Evolutionary conservation across 2,329 filamentous ascomycete genomes (phyloP).

Genomic region (Septoria linicola): DNA sequence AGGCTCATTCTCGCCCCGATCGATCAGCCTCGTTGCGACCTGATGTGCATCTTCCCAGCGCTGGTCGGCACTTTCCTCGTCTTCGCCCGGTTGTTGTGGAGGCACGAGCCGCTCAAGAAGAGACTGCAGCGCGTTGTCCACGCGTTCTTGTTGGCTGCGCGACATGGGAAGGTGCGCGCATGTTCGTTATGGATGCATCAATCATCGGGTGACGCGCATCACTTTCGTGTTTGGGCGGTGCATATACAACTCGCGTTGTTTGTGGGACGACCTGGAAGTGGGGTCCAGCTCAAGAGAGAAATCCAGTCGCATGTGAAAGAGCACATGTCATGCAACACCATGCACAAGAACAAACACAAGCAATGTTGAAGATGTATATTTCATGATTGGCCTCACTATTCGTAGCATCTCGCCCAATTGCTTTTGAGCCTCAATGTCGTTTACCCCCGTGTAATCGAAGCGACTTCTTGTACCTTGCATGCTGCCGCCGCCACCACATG

Average conservation of each 20-base stretch:
- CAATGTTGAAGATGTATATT: slow-evolving; percentile 1
- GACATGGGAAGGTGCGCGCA: slow-evolving; percentile 13
- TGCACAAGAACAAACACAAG: neutral
- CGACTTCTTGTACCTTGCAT: slow-evolving; percentile 1
- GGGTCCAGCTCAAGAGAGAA: neutral
- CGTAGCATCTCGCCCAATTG: slow-evolving; percentile 9
- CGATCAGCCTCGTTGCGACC: slow-evolving; percentile 50
- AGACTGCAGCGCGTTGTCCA: slow-evolving; percentile 75
- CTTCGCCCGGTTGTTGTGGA: slow-evolving; percentile 59
- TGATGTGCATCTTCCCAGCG: slow-evolving; percentile 64
- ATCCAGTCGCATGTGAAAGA: slow-evolving; percentile 6
- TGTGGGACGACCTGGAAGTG: too few species aligned
- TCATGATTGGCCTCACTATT: slow-evolving; percentile 13
- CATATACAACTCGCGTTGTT: slow-evolving; percentile 11
- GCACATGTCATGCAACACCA: neutral
- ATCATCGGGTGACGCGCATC: slow-evolving; percentile 3
- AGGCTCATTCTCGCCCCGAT: slow-evolving; percentile 49
- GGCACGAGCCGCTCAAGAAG: slow-evolving; percentile 74
- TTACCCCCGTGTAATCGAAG: too few species aligned
- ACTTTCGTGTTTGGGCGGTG: too few species aligned
- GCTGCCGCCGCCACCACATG: slow-evolving; percentile 2
- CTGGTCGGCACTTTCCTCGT: slow-evolving; percentile 66
- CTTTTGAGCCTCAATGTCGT: neutral
- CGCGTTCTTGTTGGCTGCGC: slow-evolving; percentile 51
- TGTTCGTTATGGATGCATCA: slow-evolving; percentile 1